Evolutionary conservation across 768 basidiomycete species (phyloP), one percentile per base, ranked within the genome.

Genomic region (Macrolepiota albuminosa): DNA sequence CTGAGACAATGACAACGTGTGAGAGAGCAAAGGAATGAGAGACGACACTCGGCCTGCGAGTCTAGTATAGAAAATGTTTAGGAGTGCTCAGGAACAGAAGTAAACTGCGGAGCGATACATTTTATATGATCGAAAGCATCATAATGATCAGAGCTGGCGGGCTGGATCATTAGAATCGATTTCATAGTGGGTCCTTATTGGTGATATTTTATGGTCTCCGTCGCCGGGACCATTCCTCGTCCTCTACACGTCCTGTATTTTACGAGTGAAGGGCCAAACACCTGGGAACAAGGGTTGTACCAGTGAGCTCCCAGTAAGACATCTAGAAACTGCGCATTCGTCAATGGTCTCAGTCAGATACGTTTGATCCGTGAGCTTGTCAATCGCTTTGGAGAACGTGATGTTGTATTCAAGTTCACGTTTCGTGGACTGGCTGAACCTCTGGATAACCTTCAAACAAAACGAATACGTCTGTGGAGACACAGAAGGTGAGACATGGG

Each of bases 21-120:
- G 49, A 49, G 48, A 40, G 33, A 59, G 37, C 42, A 58, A 58
- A 57, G 34, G 36, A 50, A 36, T 29, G 36, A 47, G 37, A 59
- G 26, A 60, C 45, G 54, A 50, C 31, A 62, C 68, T 71, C 71
- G 71, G 58, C 71, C 71, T 63, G 71, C 71, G 71, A 72, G 71
- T 56, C 60, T 60, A 42, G 58, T 3, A 59, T 21, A 58, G 48
- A 54, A 54, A 64, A 64, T 64, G 63, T 63, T 64, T 58, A 64
- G 62, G 64, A 67, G 60, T 56, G 63, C 54, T 58, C 49, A 60
- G 62, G 57, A 58, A 65, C 45, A 57, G 54, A 60, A 61, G 52
- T 58, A 46, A 42, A 61, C 61, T 62, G 66, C 62, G 59, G 59
- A 61, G 65, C 45, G 62, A 60, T 45, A 56, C 51, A 55, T 61